Base-by-base conservation (phyloP, 768 basidiomycete species). In the Phlebiopsis flavidoalba region DNA sequence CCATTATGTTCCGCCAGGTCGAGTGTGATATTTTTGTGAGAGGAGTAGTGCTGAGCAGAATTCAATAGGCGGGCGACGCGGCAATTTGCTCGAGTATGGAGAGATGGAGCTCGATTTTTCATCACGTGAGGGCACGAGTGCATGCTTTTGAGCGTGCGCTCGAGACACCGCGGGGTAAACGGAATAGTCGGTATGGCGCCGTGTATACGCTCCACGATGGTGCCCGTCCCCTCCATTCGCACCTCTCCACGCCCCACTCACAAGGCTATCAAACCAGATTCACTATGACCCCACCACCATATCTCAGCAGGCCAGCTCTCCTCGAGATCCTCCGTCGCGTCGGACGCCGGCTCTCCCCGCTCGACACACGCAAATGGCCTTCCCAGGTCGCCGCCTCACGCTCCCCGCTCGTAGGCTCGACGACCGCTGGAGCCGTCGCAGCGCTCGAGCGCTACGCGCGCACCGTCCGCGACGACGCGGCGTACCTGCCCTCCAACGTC, bases 401-500 rank as follows among this genome's bases (percentile, higher is more conserved):
- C 82, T 89, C 57, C n/a, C 88, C 88, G 0, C 81, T 89, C 31
- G 80, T 80, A n/a, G n/a, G 1, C 75, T 87, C 31, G 79, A 88
- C 63, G 87, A 89, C 65, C 75, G 74, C 5, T 83, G 85, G 80
- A 80, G 69, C 60, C 74, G 74, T n/a, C 8, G 83, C 83, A 11
- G 84, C 86, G 4, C 72, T 87, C 26, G 68, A 78, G 48, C 76
- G 80, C 21, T 87, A 90, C 68, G 85, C 82, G 80, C 72, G 69
- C 7, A 79, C 80, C 0, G 81, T 75, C 0, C 74, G 88, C 10
- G 75, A 79, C 51, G 79, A 79, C 53, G 86, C 87, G 0, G 83
- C 82, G 1, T 90, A 89, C 69, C 72, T 90, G 0, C 88, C 87
- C 0, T 84, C 82, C 67, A 89, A 90, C 64, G 72, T 88, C 37